Evolutionary conservation across 805 yeast genomes (phyloP).

Genomic region (Phaffomyces thermotolerans): DNA sequence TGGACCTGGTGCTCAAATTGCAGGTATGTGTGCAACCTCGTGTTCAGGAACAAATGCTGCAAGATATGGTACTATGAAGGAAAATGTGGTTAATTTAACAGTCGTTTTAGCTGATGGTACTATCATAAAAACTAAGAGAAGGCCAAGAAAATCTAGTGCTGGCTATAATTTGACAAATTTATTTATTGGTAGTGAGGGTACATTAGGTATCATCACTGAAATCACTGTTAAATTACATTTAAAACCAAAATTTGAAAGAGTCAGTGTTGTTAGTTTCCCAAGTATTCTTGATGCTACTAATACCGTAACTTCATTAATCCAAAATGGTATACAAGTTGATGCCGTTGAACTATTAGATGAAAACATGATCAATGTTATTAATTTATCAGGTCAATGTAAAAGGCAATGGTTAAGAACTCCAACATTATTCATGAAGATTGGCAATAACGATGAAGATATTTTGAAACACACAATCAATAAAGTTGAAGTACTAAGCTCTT

Average conservation of each 20-base stretch:
- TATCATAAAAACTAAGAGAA: constrained; percentile 57
- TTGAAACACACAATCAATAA: constrained; percentile 38
- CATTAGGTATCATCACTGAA: constrained; percentile 70
- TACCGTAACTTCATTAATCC: constrained; percentile 54
- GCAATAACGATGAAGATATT: constrained; percentile 36
- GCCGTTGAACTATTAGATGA: constrained; percentile 72
- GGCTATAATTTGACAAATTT: constrained; percentile 74
- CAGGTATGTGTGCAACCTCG: constrained; percentile 71
- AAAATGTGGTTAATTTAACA: constrained; percentile 57
- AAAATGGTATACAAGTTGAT: constrained; percentile 55
- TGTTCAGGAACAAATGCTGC: constrained; percentile 79
- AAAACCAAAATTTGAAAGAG: constrained; percentile 54
- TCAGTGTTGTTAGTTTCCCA: constrained; percentile 63
- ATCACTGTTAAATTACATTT: constrained; percentile 66
- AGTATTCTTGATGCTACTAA: constrained; percentile 63
- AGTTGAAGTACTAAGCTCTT: constrained; percentile 40
- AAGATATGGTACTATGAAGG: constrained; percentile 73
- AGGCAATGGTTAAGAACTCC: constrained; percentile 52
- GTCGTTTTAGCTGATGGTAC: constrained; percentile 79
- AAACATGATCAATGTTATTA: constrained; percentile 60
- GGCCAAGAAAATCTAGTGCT: constrained; percentile 72
- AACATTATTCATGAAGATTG: constrained; percentile 57
- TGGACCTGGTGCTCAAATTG: constrained; percentile 74
- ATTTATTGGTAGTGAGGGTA: constrained; percentile 73
- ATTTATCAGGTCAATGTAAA: constrained; percentile 45